Conservation (phyloP, 208 protist genomes). For the Trypanosoma melophagium region DNA sequence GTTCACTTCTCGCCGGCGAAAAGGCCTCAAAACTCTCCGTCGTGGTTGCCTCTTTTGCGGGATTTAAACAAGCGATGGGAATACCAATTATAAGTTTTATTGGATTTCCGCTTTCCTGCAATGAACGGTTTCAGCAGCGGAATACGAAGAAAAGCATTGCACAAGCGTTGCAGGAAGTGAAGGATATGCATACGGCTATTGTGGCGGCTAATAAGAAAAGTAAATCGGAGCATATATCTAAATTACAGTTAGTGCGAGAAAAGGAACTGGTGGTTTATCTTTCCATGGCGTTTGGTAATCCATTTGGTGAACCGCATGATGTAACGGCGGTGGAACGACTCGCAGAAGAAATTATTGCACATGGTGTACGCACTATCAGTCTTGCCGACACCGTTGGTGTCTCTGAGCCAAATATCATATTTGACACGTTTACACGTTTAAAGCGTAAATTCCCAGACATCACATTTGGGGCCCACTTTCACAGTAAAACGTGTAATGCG, state of each 20-base stretch:
- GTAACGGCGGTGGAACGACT: conserved; percentile 28
- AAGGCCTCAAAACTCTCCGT: conserved; percentile 31
- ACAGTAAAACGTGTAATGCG: conserved; percentile 27
- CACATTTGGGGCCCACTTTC: conserved; percentile 37
- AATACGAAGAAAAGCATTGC: conserved; percentile 37
- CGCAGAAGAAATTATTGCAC: conserved; percentile 9
- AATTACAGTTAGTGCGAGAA: not conserved
- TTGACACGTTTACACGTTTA: conserved; percentile 26
- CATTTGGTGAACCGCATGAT: conserved; percentile 32
- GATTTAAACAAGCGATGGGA: conserved; percentile 24
- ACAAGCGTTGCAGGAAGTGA: conserved; percentile 18
- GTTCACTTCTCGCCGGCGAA: not conserved
- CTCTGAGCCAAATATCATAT: conserved; percentile 21
- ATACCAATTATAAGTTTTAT: conserved; percentile 30
- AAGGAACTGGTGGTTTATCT: conserved; percentile 42
- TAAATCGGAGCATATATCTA: not conserved
- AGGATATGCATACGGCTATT: conserved; percentile 20
- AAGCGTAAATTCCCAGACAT: conserved; percentile 21
- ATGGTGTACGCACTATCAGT: conserved; percentile 33
- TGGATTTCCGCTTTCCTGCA: conserved; percentile 38
- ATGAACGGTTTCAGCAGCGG: conserved; percentile 34
- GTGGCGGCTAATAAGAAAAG: not conserved
- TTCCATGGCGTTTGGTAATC: conserved; percentile 50
- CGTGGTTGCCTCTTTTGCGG: conserved; percentile 27
- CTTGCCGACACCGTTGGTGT: conserved; percentile 42